These are phyloP conservation scores for Quercus phellos DNA, from an alignment of 331 rosid genomes.

Conservation along the genomic window DNA sequence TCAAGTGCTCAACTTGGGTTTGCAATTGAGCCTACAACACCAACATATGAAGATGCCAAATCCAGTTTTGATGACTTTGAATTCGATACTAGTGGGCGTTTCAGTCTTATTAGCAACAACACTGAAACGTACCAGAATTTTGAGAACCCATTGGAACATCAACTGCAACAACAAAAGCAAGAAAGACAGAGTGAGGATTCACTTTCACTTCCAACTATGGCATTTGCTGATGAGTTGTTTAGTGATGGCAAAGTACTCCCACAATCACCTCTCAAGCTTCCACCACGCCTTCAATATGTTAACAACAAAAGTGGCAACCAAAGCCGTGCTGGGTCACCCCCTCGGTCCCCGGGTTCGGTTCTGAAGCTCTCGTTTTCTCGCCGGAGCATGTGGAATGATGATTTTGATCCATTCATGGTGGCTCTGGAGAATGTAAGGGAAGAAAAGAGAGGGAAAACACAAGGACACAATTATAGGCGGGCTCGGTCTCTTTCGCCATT, in stretches of 20 bases:
- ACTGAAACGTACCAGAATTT: background rate
- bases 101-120: constrained; percentile 15
- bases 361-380: constrained; percentile 33
- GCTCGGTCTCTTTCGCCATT: constrained; percentile 42
- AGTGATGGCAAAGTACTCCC: constrained; percentile 71
- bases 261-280: constrained; percentile 64
- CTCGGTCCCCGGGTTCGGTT: constrained; percentile 40
- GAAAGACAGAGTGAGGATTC: constrained; percentile 6
- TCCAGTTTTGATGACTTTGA: constrained; percentile 46
- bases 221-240: constrained; percentile 81
- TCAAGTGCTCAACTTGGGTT: constrained; percentile 11
- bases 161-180: background rate
- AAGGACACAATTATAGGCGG: constrained; percentile 25
- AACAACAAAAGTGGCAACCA: constrained; percentile 8
- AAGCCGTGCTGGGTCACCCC: constrained; percentile 25
- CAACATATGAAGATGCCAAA: constrained; percentile 40
- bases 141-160: background rate
- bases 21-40: constrained; percentile 36
- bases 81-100: constrained; percentile 53
- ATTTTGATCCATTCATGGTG: constrained; percentile 78
- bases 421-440: constrained; percentile 60
- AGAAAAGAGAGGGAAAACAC: constrained; percentile 27
- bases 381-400: constrained; percentile 59
- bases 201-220: constrained; percentile 39
- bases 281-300: constrained; percentile 53